phyloP scores from a whole-genome alignment of 441 rosid species.

The Erodium moschatum region DNA sequence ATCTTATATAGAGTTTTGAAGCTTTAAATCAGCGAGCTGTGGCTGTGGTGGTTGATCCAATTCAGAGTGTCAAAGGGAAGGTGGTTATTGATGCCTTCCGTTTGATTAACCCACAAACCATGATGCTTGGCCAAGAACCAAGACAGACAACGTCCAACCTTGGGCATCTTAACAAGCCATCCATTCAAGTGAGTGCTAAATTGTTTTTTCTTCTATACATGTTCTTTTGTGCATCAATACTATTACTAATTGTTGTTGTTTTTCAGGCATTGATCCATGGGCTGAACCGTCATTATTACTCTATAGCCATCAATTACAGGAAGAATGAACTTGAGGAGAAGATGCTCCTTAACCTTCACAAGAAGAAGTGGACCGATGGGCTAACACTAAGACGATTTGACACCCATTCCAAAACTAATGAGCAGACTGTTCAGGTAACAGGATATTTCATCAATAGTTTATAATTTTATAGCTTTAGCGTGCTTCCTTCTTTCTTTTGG shows the following conservation, averaged over 20 bases:
- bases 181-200: conserved; percentile 60
- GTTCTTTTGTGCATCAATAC: neutral
- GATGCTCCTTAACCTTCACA: conserved; percentile 96
- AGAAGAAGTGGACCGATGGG: conserved; percentile 98
- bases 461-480: neutral
- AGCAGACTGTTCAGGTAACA: conserved; percentile 86
- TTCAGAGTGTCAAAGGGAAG: conserved; percentile 94
- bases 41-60: conserved; percentile 97
- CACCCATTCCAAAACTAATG: conserved; percentile 83
- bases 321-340: conserved; percentile 98
- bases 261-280: conserved; percentile 86
- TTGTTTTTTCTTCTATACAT: neutral
- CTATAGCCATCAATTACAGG: conserved; percentile 92
- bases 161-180: conserved; percentile 93
- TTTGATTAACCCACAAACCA: conserved; percentile 87
- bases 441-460: conserved; percentile 1
- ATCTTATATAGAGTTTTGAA: conserved; percentile 77
- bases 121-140: conserved; percentile 99
- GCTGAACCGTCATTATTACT: conserved; percentile 87
- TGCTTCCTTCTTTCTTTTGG: neutral
- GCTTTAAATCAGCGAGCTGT: conserved; percentile 96
- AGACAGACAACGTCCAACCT: conserved; percentile 89
- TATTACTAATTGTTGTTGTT: neutral
- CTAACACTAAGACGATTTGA: conserved; percentile 79
- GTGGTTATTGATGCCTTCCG: conserved; percentile 99